Evolutionary conservation across 2,329 filamentous ascomycete genomes (phyloP), one percentile per base, ranked within the genome.

Genomic region (Ophiocordyceps sinensis): DNA sequence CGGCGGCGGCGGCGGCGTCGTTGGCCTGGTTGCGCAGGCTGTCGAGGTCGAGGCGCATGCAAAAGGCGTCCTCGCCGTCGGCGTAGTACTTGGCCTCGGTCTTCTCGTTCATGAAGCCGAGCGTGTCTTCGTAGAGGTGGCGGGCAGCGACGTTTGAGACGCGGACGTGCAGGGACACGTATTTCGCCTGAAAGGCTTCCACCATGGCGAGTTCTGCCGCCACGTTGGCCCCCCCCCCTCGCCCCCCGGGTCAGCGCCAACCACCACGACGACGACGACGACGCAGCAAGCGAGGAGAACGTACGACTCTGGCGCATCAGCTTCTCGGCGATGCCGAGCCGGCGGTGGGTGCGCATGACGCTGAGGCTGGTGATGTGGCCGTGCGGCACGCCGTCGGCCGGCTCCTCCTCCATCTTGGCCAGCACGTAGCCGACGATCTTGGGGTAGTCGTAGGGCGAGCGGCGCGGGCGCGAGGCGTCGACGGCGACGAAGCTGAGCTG

Each of bases 401-500:
- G 89, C 62, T 96, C 91, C 68, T 98, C 91, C 64, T 98, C 91
- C 88, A 98, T 98, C 73, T 98, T 98, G 40, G 91, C 91, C 23
- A 98, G 79, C n/a, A 98, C 91, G 60, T 98, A 98, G 53, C 91
- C 91, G 21, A 98, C 91, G 45, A 98, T 94, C 65, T 95, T 94
- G 50, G 91, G 91, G 54, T 93, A 91, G 61, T 93, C 84, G 63
- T 89, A 84, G 37, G 81, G 79, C 0, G 80, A 77, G 59, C 81
- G 81, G 52, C 75, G 75, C 29, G 86, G 84, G 30, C 86, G 77
- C 17, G 82, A 84, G 43, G 88, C 80, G 62, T 96, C 89, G 53
- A 98, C 87, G 52, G 91, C 91, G 43, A 98, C 89, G 64, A 88
- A 96, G 64, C 82, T 89, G 49, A 98, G 78, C 66, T 96, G 89